Conservation (phyloP, 805 yeast species). For the Candida verbasci region DNA sequence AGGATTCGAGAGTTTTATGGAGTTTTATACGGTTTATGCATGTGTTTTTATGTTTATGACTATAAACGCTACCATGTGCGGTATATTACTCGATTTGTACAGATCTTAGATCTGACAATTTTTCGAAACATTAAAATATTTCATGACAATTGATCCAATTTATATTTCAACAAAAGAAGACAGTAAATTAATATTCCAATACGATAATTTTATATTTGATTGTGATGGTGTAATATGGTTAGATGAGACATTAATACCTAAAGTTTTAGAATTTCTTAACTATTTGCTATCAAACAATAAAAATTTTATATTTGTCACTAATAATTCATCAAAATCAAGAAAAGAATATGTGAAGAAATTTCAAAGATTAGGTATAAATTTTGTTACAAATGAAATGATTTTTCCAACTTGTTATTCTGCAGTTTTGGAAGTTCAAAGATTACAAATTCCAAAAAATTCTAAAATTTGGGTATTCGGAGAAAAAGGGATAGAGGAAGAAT, state of each 20-base stretch:
- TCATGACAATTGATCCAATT: constrained; percentile 11
- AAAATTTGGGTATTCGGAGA: constrained; percentile 42
- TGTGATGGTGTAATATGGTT: constrained; percentile 43
- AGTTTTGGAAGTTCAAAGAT: constrained; percentile 20
- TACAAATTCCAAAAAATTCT: constrained; percentile 23
- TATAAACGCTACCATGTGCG: too few relatives aligned
- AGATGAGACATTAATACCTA: constrained; percentile 30
- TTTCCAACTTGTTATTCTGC: constrained; percentile 39
- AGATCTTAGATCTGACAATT: too few relatives aligned
- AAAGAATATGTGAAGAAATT: constrained; percentile 29
- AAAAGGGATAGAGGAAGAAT: constrained; percentile 32
- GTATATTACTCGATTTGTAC: too few relatives aligned
- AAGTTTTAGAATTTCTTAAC: constrained; percentile 23
- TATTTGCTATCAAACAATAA: constrained; percentile 20
- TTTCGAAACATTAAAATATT: too few relatives aligned
- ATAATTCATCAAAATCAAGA: constrained; percentile 35
- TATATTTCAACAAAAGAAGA: constrained; percentile 11
- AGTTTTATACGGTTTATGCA: too few relatives aligned
- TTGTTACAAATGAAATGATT: constrained; percentile 22
- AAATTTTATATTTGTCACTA: constrained; percentile 32
- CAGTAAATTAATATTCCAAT: constrained; percentile 21
- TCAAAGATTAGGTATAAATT: constrained; percentile 23
- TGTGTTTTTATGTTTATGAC: too few relatives aligned
- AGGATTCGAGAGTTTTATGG: too few relatives aligned
- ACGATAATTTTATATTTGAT: constrained; percentile 38